Evolutionary conservation across 345 rosid species (phyloP), one percentile per base, ranked within the genome.

Genomic region (Laguncularia racemosa): DNA sequence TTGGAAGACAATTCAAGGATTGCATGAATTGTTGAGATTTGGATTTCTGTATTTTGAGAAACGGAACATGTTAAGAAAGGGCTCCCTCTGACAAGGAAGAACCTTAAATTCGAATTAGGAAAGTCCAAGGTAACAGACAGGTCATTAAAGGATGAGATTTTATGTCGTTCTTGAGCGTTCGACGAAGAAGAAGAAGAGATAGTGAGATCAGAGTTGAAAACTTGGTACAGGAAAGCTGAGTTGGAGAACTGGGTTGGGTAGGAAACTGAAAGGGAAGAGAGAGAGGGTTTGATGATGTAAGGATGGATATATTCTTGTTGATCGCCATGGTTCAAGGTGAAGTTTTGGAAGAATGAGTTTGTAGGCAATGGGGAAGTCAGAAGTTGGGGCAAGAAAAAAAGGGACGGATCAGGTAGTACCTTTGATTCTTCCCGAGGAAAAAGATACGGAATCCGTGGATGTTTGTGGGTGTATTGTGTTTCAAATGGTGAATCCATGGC

Each of bases 251-350:
- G 84, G 56, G 95, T 53, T 46, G 99, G 95, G 78, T 78, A 93
- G 33, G 77, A 85, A 71, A 93, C 52, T 1, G 96, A 80, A 71
- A 93, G 67, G 43, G 96, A 83, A 13, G 84, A 77, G 11, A 12
- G 33, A 0, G 85, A 78, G 1, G 90, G 79, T 73, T 93, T 86
- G 61, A 93, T 46, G 58, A 89, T 83, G 72, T 93, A 93, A 1
- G 99, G 99, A 23, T 93, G 97, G 65, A 93, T 81, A 70, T 93
- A 93, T 57, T 93, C 99, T 1, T 84, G 81, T 48, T 86, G 88
- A 50, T 85, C 86, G 46, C 97, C 99, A 33, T 74, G 78, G 44
- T 87, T 87, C 43, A 93, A 89, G 56, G 95, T 73, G 61, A 84
- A 87, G 72, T 93, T 93, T 50, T 93, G 97, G 80, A 93, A 93